Percentiles rank a stretch among this genome's conserved stretches.
Evolutionary conservation across 805 yeast species (phyloP).

Genomic region (Kuraishia hungarica): DNA sequence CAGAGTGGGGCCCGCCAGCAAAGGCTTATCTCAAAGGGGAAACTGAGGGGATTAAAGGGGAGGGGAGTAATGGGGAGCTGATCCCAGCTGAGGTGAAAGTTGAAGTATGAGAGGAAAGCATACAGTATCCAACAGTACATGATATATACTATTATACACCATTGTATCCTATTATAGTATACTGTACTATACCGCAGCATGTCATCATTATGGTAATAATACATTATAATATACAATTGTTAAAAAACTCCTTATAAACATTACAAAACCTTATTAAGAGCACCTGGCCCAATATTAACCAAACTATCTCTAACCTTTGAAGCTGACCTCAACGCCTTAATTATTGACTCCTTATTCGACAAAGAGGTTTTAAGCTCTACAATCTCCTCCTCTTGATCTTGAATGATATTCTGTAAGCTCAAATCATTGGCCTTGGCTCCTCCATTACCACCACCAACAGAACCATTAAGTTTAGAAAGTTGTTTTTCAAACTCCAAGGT

Average conservation of each 20-base stretch:
- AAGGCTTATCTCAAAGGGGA: slow-evolving; percentile 29
- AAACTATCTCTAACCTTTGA: slow-evolving; percentile 41
- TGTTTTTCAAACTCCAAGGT: slow-evolving; percentile 5
- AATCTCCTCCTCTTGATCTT: slow-evolving; percentile 64
- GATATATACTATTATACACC: too few relatives aligned
- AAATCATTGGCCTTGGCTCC: neutral
- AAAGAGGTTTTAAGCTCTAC: slow-evolving; percentile 51
- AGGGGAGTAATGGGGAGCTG: too few relatives aligned
- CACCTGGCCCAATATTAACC: neutral
- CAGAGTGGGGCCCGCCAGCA: slow-evolving; percentile 66
- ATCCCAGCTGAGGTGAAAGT: too few relatives aligned
- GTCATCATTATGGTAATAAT: too few relatives aligned
- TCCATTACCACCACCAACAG: neutral
- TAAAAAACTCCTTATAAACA: neutral
- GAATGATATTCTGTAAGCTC: slow-evolving; percentile 21
- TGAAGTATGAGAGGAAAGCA: too few relatives aligned
- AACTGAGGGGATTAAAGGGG: slow-evolving; percentile 18
- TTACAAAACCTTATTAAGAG: neutral
- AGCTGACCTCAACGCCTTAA: slow-evolving; percentile 62
- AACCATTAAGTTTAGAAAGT: neutral
- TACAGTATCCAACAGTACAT: too few relatives aligned
- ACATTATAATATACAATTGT: neutral
- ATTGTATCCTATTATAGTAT: too few relatives aligned
- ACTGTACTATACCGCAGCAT: too few relatives aligned
- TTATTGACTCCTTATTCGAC: slow-evolving; percentile 70